Evolutionary conservation across 176 grass and related monocot genomes (phyloP).

Genomic region (Phyllostachys edulis): DNA sequence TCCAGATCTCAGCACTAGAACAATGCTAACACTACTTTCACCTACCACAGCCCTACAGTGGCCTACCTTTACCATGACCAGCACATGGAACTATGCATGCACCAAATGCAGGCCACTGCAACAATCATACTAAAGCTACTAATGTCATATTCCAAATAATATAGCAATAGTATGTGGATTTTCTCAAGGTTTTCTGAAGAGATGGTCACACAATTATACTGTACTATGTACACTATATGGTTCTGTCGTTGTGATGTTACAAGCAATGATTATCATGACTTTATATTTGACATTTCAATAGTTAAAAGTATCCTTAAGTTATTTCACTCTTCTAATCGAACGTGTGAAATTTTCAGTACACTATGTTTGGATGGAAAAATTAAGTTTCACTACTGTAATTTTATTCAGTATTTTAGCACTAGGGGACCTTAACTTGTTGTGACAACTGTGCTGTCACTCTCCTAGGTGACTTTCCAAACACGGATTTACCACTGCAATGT

Average conservation of each 20-base stretch:
- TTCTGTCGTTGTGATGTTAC: neutral
- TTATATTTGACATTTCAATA: constrained; percentile 2
- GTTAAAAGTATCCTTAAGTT: constrained; percentile 14
- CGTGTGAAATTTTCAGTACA: neutral
- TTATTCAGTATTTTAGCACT: neutral
- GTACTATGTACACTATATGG: neutral
- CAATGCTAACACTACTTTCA: constrained; percentile 21
- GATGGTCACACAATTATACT: neutral
- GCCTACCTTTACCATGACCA: constrained; percentile 16
- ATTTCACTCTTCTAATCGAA: neutral
- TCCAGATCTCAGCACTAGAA: constrained; percentile 7
- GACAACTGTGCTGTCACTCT: constrained; percentile 16
- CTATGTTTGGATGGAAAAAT: neutral
- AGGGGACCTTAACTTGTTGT: neutral
- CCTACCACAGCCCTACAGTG: constrained; percentile 14
- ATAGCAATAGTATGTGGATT: neutral
- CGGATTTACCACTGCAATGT: constrained; percentile 90
- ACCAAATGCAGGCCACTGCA: constrained; percentile 13
- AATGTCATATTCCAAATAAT: neutral
- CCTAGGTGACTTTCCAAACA: constrained; percentile 84
- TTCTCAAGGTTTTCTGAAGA: neutral
- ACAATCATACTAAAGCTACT: constrained; percentile 5
- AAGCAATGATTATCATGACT: neutral
- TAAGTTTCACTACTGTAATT: neutral
- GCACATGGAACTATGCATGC: neutral